Conservation (phyloP, 2,329 filamentous ascomycete genomes). For the Alternaria incomplexa region DNA sequence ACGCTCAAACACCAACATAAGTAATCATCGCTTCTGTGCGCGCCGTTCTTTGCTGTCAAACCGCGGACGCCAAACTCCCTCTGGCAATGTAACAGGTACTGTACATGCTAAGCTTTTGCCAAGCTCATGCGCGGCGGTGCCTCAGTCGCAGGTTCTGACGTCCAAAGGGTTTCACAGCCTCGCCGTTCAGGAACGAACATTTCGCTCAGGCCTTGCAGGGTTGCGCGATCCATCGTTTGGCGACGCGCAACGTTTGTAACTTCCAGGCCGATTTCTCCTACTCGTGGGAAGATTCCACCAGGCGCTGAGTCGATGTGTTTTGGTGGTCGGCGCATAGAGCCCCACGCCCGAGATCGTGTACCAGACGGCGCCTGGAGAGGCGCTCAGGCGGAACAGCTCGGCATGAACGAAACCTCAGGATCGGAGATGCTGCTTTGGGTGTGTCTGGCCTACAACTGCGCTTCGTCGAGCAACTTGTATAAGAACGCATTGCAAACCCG, state of each 20-base stretch:
- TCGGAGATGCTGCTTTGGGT: constrained; percentile 3
- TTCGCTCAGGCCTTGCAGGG: constrained; percentile 3
- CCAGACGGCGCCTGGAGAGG: constrained; percentile 15
- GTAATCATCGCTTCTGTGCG: background rate
- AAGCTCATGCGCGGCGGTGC: constrained; percentile 21
- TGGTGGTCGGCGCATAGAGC: constrained; percentile 11
- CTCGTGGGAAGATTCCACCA: constrained; percentile 18
- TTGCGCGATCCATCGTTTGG: constrained; percentile 11
- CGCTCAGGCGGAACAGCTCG: background rate
- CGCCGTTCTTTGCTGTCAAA: background rate
- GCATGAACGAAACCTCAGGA: constrained; percentile 16
- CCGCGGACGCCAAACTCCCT: background rate
- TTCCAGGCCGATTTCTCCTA: constrained; percentile 10
- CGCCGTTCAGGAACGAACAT: constrained; percentile 3
- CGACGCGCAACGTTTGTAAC: constrained; percentile 21
- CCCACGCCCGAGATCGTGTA: constrained; percentile 16
- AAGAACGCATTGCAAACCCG: constrained; percentile 14
- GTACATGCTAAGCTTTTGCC: constrained; percentile 26
- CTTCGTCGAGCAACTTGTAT: constrained; percentile 1
- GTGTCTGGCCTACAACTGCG: background rate
- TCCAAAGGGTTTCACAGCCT: constrained; percentile 28
- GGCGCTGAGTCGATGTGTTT: constrained; percentile 2
- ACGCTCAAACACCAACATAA: background rate
- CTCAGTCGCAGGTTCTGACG: constrained; percentile 20
- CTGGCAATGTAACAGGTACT: constrained; percentile 13